Evolutionary conservation across 2,329 filamentous ascomycete genomes (phyloP).

Genomic region (Ilyonectria destructans): DNA sequence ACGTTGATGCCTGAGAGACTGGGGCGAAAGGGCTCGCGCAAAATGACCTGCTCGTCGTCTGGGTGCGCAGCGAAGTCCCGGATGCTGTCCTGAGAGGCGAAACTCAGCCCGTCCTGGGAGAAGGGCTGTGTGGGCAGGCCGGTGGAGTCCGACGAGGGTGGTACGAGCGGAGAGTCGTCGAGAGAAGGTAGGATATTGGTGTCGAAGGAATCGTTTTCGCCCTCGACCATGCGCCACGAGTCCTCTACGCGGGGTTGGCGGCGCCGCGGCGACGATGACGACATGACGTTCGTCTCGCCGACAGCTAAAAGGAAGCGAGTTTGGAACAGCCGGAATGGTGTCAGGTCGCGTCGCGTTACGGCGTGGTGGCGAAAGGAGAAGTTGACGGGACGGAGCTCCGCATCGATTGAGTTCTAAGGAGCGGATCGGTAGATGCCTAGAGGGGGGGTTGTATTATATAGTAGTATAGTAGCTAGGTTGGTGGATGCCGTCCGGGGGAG

Average conservation of each 20-base stretch:
- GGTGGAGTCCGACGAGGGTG: slow-evolving; percentile 52
- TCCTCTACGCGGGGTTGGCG: slow-evolving; percentile 60
- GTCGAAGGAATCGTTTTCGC: slow-evolving; percentile 74
- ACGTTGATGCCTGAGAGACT: slow-evolving; percentile 62
- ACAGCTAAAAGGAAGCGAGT: background rate
- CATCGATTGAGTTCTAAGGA: slow-evolving; percentile 27
- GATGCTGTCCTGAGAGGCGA: slow-evolving; percentile 71
- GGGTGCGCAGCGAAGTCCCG: slow-evolving; percentile 68
- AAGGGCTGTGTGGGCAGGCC: slow-evolving; percentile 65
- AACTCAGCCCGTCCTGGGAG: slow-evolving; percentile 59
- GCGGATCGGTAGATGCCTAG: slow-evolving; percentile 17
- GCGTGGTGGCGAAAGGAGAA: slow-evolving; percentile 16
- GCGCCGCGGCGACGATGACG: slow-evolving; percentile 41
- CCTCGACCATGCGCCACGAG: slow-evolving; percentile 75
- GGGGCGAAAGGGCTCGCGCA: slow-evolving; percentile 70
- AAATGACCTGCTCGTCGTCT: slow-evolving; percentile 70
- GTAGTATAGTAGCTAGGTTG: background rate
- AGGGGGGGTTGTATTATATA: slow-evolving; percentile 19
- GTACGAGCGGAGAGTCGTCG: slow-evolving; percentile 54
- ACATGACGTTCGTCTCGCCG: slow-evolving; percentile 33
- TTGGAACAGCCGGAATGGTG: background rate
- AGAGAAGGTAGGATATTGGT: slow-evolving; percentile 67
- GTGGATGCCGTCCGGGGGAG: slow-evolving; percentile 14
- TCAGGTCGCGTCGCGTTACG: slow-evolving; percentile 16
- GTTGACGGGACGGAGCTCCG: slow-evolving; percentile 19